These are phyloP conservation scores for Aspergillus transmontanensis DNA, from an alignment of 2,329 filamentous ascomycete genomes.

Conservation along the genomic window DNA sequence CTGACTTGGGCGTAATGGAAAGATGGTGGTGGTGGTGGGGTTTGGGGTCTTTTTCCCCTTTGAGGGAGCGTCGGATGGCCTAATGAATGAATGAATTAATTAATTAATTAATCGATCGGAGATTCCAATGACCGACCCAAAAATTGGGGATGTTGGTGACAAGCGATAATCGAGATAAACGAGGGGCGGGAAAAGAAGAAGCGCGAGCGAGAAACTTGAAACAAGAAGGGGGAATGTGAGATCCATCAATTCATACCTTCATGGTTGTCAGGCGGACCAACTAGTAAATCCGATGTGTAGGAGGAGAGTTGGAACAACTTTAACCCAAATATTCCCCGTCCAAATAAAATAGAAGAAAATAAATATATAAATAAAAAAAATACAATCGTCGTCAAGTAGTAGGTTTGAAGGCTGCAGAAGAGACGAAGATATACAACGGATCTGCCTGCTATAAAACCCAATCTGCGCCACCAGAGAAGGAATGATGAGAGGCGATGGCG, in stretches of 20 bases:
- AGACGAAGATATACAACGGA: background rate
- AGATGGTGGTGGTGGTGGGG: slow-evolving; percentile 49
- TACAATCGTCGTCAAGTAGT: background rate
- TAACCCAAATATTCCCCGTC: no score
- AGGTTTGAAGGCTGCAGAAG: background rate
- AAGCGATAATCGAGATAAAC: slow-evolving; percentile 25
- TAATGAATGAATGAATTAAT: slow-evolving; percentile 37
- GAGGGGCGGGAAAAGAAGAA: slow-evolving; percentile 13
- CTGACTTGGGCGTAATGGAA: slow-evolving; percentile 80
- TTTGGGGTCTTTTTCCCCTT: slow-evolving; percentile 77
- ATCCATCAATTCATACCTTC: slow-evolving; percentile 23
- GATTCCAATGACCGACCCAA: no score
- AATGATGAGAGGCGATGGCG: slow-evolving; percentile 8
- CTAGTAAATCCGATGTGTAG: slow-evolving; percentile 8
- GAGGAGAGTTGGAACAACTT: no score
- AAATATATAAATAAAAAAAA: slow-evolving; percentile 8
- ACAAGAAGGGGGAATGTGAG: background rate
- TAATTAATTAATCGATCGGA: no score
- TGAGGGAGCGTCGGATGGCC: slow-evolving; percentile 85
- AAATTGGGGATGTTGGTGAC: background rate
- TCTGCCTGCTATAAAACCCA: slow-evolving; percentile 1
- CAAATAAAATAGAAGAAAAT: background rate
- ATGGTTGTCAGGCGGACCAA: slow-evolving; percentile 15
- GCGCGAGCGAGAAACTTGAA: background rate
- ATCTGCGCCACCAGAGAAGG: slow-evolving; percentile 7